Evolutionary conservation across 140 eudicot species (phyloP).

Genomic region (Anethum foeniculum): DNA sequence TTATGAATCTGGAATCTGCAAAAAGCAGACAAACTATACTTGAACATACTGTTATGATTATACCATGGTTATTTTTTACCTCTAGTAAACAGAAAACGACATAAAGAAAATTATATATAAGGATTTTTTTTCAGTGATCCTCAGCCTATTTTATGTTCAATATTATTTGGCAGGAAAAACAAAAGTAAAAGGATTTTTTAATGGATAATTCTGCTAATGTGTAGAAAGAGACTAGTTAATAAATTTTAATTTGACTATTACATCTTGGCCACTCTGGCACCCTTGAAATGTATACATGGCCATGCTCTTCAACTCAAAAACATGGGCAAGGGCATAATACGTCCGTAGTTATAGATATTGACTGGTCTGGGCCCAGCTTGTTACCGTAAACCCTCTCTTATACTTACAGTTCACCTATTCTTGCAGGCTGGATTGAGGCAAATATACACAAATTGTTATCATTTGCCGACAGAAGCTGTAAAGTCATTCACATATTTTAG

Average conservation of each 20-base stretch:
- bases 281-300: not conserved
- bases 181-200: not conserved
- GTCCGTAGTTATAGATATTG: not conserved
- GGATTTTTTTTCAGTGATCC: not conserved
- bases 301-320: not conserved
- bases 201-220: not conserved
- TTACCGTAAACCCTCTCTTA: not conserved
- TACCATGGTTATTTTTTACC: not conserved
- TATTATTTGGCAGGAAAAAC: not conserved
- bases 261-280: not conserved
- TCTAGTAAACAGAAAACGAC: not conserved
- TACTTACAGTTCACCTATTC: not conserved
- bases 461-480: slow-evolving; percentile 39
- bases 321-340: not conserved
- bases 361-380: not conserved
- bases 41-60: not conserved
- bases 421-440: slow-evolving; percentile 59
- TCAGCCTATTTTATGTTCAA: not conserved
- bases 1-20: not conserved
- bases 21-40: not conserved
- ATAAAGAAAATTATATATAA: not conserved
- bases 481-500: slow-evolving; percentile 64
- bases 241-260: not conserved
- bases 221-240: not conserved
- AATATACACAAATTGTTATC: slow-evolving; percentile 56